Evolutionary conservation across 108 stramenopile genomes (phyloP).

Genomic region (Cyclostephanos tholiformis): DNA sequence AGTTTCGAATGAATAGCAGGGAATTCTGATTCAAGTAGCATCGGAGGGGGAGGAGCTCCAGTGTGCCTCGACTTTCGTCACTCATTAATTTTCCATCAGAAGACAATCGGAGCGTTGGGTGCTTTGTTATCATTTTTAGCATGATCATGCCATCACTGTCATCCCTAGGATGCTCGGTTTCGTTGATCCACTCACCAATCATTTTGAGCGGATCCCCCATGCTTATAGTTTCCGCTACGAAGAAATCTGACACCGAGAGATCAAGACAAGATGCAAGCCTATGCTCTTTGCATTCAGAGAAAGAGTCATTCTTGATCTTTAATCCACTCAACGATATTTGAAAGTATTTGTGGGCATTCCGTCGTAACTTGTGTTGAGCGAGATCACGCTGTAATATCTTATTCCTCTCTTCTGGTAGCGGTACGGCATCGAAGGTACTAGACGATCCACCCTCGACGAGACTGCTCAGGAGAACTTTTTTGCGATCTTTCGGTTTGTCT

Average conservation of each 20-base stretch:
- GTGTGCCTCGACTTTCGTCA: slow-evolving; percentile 68
- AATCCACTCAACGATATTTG: slow-evolving; percentile 64
- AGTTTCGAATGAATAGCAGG: slow-evolving; percentile 67
- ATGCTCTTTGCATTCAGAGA: slow-evolving; percentile 32
- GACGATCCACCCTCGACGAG: slow-evolving; percentile 48
- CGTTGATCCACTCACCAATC: slow-evolving; percentile 87
- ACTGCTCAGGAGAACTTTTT: slow-evolving; percentile 55
- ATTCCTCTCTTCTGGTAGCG: slow-evolving; percentile 66
- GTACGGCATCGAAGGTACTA: slow-evolving; percentile 37
- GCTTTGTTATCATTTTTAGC: slow-evolving; percentile 87
- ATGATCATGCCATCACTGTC: slow-evolving; percentile 71
- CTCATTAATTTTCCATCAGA: slow-evolving; percentile 68
- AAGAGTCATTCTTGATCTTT: slow-evolving; percentile 67
- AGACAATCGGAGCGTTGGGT: slow-evolving; percentile 59
- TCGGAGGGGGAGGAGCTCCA: slow-evolving; percentile 81
- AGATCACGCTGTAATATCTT: slow-evolving; percentile 31
- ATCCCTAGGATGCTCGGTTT: slow-evolving; percentile 79
- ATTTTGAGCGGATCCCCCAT: slow-evolving; percentile 65
- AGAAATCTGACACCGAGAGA: slow-evolving; percentile 68
- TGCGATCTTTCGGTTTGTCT: slow-evolving; percentile 29
- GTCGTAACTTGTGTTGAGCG: slow-evolving; percentile 49
- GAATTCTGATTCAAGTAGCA: slow-evolving; percentile 76
- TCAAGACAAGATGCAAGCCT: slow-evolving; percentile 71
- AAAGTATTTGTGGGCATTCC: slow-evolving; percentile 62
- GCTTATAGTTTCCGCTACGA: slow-evolving; percentile 78